Base-by-base conservation (phyloP, 163 green algal species). In the Coccomyxa subellipsoidea region DNA sequence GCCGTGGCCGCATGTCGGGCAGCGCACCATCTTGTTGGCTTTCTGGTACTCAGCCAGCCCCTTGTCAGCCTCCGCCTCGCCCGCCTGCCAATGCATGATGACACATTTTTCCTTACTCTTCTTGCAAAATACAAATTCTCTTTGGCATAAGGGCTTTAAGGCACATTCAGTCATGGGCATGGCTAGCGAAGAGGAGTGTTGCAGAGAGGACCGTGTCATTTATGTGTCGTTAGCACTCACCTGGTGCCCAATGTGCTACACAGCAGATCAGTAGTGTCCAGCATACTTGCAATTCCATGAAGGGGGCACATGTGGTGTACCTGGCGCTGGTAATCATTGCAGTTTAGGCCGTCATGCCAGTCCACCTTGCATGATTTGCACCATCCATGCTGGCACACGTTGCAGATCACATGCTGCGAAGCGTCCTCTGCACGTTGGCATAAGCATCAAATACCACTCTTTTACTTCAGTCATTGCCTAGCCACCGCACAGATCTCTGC, bases 301-400 rank as follows among this genome's bases (percentile, higher is more conserved):
- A 6, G 5, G 5, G 4, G 3, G 4, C 3, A 59, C 23, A 8
- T 27, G 47, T 27, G n/a, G 23, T 27, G 47, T 18, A 59, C 47
- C 47, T 59, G 47, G 47, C 47, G 77, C 40, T 71, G 27, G 29
- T 72, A 27, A 12, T 81, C 77, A 21, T 81, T 47, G 53, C 77
- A 81, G 8, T 10, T 40, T n/a, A 76, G 31, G 47, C 53, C 47
- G 35, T 9, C 21, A 29, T 81, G 77, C 77, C 77, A 81, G 47
- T 47, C 77, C 9, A 81, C 54, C 29, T 75, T 75, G 77, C 77
- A 81, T 4, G 37, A 23, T 6, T 35, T 53, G 77, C 77, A 81
- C 77, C 77, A 81, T 10, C 31, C 54, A 54, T 81, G 77, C 2
- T 54, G 47, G 77, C 77, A 81, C 21, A 76, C 54, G 47, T 75